A percentile compares a stretch with the other conserved stretches of the same genome.
These are phyloP conservation scores for Drechslerella dactyloides DNA, from an alignment of 2,329 filamentous ascomycete genomes.

Conservation along the genomic window DNA sequence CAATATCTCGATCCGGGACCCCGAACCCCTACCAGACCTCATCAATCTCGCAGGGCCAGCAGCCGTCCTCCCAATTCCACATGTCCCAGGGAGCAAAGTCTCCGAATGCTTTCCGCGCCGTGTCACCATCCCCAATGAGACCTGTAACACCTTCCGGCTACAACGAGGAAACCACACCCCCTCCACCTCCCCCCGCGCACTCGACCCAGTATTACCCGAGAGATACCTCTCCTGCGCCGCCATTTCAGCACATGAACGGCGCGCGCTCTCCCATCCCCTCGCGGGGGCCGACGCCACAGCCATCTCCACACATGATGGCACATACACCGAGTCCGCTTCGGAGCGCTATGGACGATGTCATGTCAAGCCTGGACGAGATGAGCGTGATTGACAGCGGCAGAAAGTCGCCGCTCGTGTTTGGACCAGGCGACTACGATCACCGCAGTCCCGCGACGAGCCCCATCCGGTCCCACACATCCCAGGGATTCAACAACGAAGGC, in stretches of 20 bases:
- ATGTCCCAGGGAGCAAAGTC: constrained; percentile 49
- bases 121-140: constrained; percentile 45
- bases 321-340: constrained; percentile 85
- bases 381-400: constrained; percentile 56
- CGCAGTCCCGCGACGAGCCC: constrained; percentile 49
- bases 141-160: constrained; percentile 41
- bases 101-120: constrained; percentile 47
- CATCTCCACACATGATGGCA: constrained; percentile 52
- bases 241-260: constrained; percentile 44
- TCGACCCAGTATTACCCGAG: constrained; percentile 48
- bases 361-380: constrained; percentile 91
- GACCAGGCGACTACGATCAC: constrained; percentile 39
- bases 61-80: constrained; percentile 45
- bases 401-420: constrained; percentile 38
- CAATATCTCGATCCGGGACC: constrained; percentile 44
- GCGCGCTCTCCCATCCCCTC: constrained; percentile 51
- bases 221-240: constrained; percentile 38
- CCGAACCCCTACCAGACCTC: constrained; percentile 43
- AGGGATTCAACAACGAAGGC: constrained; percentile 64
- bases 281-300: constrained; percentile 46
- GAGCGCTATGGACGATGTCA: constrained; percentile 97
- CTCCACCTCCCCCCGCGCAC: constrained; percentile 52
- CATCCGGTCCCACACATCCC: constrained; percentile 72
- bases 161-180: constrained; percentile 37
- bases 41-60: constrained; percentile 27